A percentile compares a stretch with the other conserved stretches of the same genome.
Conservation (phyloP, 108 stramenopile genomes). For the Fistulifera pelliculosa region DNA sequence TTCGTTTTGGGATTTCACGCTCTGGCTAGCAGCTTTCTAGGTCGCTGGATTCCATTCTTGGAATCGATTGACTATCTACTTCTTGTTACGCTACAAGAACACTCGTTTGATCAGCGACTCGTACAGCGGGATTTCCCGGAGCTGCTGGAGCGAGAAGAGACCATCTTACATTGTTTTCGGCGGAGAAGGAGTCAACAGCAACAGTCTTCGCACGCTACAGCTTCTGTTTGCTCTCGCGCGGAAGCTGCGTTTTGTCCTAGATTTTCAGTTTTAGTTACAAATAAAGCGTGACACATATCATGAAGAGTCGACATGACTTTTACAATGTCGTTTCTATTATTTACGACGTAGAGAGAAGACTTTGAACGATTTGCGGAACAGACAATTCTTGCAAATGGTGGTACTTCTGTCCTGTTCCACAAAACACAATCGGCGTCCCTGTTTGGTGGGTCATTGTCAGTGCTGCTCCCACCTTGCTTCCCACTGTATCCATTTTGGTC, state of each 20-base stretch:
- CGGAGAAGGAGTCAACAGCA: neutral
- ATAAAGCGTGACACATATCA: no score
- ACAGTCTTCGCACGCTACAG: no score
- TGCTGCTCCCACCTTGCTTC: slow-evolving; percentile 96
- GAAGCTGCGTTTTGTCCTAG: no score
- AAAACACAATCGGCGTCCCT: slow-evolving; percentile 91
- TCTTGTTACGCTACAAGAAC: slow-evolving; percentile 19
- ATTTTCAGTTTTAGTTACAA: no score
- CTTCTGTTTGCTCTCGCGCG: no score
- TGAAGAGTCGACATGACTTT: no score
- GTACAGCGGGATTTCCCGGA: slow-evolving; percentile 6
- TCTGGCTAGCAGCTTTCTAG: neutral
- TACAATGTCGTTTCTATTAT: neutral
- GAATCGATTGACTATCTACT: slow-evolving; percentile 15
- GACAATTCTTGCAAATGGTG: slow-evolving; percentile 89
- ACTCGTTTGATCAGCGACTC: slow-evolving; percentile 13
- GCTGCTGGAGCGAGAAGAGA: slow-evolving; percentile 11
- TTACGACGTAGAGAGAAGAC: slow-evolving; percentile 50
- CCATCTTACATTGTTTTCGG: slow-evolving; percentile 15
- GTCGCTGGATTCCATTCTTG: slow-evolving; percentile 3
- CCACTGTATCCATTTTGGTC: slow-evolving; percentile 98
- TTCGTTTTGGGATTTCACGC: slow-evolving; percentile 14
- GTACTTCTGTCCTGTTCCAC: slow-evolving; percentile 98
- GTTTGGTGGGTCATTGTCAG: slow-evolving; percentile 92
- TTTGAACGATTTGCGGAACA: slow-evolving; percentile 74